phyloP scores from a whole-genome alignment of 2,329 filamentous ascomycete species.

The Claviceps africana region DNA sequence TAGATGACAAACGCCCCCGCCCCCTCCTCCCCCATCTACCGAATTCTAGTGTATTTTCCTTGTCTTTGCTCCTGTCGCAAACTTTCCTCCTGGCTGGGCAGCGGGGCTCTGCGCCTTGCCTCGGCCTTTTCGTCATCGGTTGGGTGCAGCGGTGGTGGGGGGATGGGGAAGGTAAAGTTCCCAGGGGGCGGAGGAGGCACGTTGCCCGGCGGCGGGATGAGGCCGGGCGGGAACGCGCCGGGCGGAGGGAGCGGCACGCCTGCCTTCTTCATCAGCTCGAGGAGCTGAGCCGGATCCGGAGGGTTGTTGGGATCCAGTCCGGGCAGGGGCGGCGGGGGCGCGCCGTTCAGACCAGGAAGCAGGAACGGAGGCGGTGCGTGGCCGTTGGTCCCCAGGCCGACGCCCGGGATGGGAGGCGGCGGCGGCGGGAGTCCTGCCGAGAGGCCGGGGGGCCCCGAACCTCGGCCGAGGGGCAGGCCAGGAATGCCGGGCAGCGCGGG shows the following conservation, averaged over 20 bases:
- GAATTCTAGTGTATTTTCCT: slow-evolving; percentile 41
- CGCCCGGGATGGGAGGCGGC: slow-evolving; percentile 30
- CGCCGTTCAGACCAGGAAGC: slow-evolving; percentile 33
- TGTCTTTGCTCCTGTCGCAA: slow-evolving; percentile 60
- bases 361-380: slow-evolving; percentile 40
- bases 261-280: slow-evolving; percentile 52
- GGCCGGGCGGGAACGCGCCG: slow-evolving; percentile 28
- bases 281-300: slow-evolving; percentile 44
- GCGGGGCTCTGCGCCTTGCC: slow-evolving; percentile 44
- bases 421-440: slow-evolving; percentile 27
- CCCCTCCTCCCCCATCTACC: background rate
- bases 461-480: slow-evolving; percentile 35
- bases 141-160: slow-evolving; percentile 26
- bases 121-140: slow-evolving; percentile 20
- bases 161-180: slow-evolving; percentile 20
- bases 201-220: slow-evolving; percentile 27
- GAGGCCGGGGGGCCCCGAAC: slow-evolving; percentile 23
- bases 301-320: slow-evolving; percentile 46
- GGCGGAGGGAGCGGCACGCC: slow-evolving; percentile 47
- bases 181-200: slow-evolving; percentile 21
- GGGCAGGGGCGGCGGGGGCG: slow-evolving; percentile 35
- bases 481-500: slow-evolving; percentile 44
- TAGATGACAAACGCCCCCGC: background rate
- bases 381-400: slow-evolving; percentile 25
- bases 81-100: slow-evolving; percentile 76